These are phyloP conservation scores for Pseudogymnoascus sp. DNA, from an alignment of 2,329 filamentous ascomycete species.

Conservation along the genomic window DNA sequence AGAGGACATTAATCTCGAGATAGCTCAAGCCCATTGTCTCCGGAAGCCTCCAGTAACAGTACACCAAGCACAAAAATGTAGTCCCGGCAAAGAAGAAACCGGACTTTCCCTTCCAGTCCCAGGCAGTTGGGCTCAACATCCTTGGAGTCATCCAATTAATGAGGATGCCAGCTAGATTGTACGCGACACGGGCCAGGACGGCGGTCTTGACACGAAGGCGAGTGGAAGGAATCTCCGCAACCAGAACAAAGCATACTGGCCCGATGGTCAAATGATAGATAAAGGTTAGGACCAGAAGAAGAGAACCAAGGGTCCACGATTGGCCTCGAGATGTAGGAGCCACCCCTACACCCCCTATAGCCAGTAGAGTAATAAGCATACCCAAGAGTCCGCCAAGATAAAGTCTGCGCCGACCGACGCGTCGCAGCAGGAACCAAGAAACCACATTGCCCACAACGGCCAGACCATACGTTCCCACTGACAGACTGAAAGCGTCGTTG, in stretches of 20 bases:
- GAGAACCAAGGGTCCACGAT: constrained; percentile 35
- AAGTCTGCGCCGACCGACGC: constrained; percentile 29
- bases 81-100: constrained; percentile 76
- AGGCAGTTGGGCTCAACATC: constrained; percentile 40
- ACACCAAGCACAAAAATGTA: constrained; percentile 30
- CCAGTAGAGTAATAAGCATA: constrained; percentile 34
- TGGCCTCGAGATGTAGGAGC: constrained; percentile 32
- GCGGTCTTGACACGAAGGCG: constrained; percentile 35
- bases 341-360: constrained; percentile 38
- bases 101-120: constrained; percentile 77
- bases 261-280: constrained; percentile 38
- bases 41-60: constrained; percentile 32
- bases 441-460: constrained; percentile 29
- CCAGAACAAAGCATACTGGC: constrained; percentile 33
- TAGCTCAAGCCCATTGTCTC: constrained; percentile 35
- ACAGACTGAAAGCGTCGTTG: constrained; percentile 31
- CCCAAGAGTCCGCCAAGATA: constrained; percentile 40
- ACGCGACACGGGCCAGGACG: constrained; percentile 31
- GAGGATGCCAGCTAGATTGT: constrained; percentile 29
- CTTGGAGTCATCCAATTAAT: constrained; percentile 24
- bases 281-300: constrained; percentile 35
- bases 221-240: constrained; percentile 33
- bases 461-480: constrained; percentile 30
- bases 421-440: constrained; percentile 17
- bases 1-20: constrained; percentile 37